Conservation (phyloP, 148 eudicot genomes). For the Polygonum aviculare region DNA sequence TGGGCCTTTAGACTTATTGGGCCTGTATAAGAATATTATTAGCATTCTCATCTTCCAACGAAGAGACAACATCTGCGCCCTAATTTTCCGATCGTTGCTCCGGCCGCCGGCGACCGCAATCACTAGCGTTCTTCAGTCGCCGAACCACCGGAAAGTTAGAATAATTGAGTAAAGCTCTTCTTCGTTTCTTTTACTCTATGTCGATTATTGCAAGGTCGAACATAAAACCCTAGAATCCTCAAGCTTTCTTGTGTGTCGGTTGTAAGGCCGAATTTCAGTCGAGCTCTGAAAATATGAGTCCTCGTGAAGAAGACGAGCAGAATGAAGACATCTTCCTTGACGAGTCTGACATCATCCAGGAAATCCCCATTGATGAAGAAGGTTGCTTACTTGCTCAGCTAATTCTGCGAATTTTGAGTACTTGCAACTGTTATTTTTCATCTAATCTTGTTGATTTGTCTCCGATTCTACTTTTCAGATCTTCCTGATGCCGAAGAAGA, state of each 20-base stretch:
- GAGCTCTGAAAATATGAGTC: not conserved
- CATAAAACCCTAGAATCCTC: not conserved
- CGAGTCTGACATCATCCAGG: conserved; percentile 15
- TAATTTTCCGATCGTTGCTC: too few species aligned
- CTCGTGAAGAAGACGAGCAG: conserved; percentile 3
- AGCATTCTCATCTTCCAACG: not conserved
- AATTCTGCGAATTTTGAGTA: not conserved
- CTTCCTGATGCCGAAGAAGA: conserved; percentile 41
- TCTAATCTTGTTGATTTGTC: not conserved
- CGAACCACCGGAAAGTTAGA: too few species aligned
- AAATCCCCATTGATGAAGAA: conserved; percentile 17
- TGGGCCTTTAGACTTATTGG: not conserved
- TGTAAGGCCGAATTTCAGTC: not conserved
- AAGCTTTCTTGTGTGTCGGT: not conserved
- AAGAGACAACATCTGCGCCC: too few species aligned
- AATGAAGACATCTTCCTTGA: conserved; percentile 14
- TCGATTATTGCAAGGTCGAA: not conserved
- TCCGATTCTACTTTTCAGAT: conserved; percentile 18
- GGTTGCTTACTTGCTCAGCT: conserved; percentile 1
- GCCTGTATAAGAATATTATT: not conserved
- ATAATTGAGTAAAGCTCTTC: too few species aligned
- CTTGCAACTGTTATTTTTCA: not conserved
- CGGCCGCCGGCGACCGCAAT: too few species aligned
- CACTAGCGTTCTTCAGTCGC: too few species aligned
- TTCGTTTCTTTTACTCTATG: too few species aligned